Base-by-base conservation (phyloP, 1,139 yeast genomes). In the Sugiyamaella japonica region DNA sequence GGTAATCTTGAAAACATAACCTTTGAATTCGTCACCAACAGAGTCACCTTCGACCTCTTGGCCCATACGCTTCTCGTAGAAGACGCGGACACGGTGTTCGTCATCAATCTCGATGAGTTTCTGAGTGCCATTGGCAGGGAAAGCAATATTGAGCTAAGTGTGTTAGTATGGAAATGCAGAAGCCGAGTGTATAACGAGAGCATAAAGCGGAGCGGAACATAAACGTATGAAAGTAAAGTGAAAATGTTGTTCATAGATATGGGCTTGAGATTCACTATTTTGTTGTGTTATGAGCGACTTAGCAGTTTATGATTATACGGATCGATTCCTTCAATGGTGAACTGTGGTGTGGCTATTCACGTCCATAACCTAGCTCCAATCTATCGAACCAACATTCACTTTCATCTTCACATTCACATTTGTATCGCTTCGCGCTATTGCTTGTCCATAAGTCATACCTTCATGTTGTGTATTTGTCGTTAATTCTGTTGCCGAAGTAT, bases 61-160 rank as follows among this genome's bases (percentile, higher is more conserved):
- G 74, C 99, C 99, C 86, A 93, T 89, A 80, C 98, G 91, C 87
- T 93, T 93, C 79, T 93, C 99, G 89, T 90, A 91, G 84, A 93
- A 91, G 77, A 84, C 90, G 79, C 97, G 95, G 78, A 93, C 84
- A 77, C 95, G 93, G 86, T 91, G 98, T 80, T 95, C 99, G 77
- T 95, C 99, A 76, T 93, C 99, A 74, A 93, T 88, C 67, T 93
- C 98, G 78, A 91, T 81, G 80, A 89, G 80, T 84, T 93, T 93
- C 82, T 93, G 98, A 73, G 99, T 88, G 86, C 99, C 99, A 89
- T 93, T 93, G 80, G 97, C 95, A 83, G 99, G 99, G 86, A 87
- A 95, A 77, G 99, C 89, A 83, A 93, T 91, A 86, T 93, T 93
- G 81, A 93, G 90, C 97, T 91, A 31, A 20, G 4, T 32, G 17